These are phyloP conservation scores for Trichophyton rubrum DNA, from an alignment of 2,329 filamentous ascomycete genomes.

Conservation along the genomic window DNA sequence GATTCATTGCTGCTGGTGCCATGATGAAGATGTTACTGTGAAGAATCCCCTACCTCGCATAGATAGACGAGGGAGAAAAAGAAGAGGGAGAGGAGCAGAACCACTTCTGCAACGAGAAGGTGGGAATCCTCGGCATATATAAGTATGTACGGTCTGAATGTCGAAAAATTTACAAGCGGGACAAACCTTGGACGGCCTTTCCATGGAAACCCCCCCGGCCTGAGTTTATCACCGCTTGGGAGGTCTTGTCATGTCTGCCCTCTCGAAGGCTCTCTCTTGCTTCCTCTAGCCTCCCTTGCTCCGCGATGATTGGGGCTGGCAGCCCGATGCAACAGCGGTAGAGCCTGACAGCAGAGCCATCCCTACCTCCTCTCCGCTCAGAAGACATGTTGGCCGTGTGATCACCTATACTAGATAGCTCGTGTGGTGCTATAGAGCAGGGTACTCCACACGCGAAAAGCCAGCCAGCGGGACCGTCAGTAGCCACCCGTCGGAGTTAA, in stretches of 20 bases:
- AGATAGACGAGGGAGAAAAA: neutral
- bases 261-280: neutral
- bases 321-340: neutral
- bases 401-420: neutral
- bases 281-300: neutral
- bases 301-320: neutral
- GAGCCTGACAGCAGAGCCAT: neutral
- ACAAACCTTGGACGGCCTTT: neutral
- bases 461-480: neutral
- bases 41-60: neutral
- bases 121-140: neutral
- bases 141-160: neutral
- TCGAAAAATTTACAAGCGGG: neutral
- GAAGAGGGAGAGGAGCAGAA: neutral
- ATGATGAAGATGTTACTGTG: conserved; percentile 7
- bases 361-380: neutral
- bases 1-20: conserved; percentile 6
- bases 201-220: neutral
- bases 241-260: neutral
- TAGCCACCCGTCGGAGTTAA: neutral
- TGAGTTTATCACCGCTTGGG: neutral
- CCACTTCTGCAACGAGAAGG: neutral
- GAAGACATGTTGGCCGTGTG: neutral
- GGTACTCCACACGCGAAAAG: neutral
- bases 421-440: neutral